Base-by-base conservation (phyloP, 1,284 basidiomycete genomes). In the Irpex sp. region DNA sequence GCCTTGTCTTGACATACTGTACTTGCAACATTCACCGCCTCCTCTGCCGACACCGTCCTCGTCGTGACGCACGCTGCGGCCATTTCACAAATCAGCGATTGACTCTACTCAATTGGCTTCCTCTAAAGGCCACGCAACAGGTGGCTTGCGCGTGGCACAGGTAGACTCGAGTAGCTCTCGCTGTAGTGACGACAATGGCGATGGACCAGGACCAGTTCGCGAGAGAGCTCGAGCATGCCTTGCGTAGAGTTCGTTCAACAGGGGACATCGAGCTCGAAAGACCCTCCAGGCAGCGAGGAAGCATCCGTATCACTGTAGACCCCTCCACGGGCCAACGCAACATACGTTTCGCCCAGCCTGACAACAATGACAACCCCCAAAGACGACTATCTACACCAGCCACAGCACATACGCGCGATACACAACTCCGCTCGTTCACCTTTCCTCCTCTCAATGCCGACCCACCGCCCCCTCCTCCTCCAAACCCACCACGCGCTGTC, bases 191-290 rank as follows among this genome's bases (percentile, higher is more conserved):
- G n/a, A n/a, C n/a, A 59, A 17, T 36, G 11, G 54, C 49, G 59
- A 69, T 57, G 66, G 40, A 48, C 15, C 34, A 38, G 17, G 58
- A 60, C 37, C 47, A 26, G 13, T 59, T 52, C 31, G 17, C 49
- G 31, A 15, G 19, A 9, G 60, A 64, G 8, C 37, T 57, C 38
- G 60, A 68, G 19, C 44, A 64, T 34, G 54, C 58, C 11, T 38
- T 71, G 49, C 64, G 70, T 40, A 62, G 70, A 37, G 63, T 65
- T 8, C 67, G 67, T 36, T 71, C 70, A 2, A 67, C 65, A 17
- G 67, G 68, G 11, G 67, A 71, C 59, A 58, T 71, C 17, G 61
- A 58, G 11, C 17, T 55, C 9, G 54, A 55, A n/a, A 21, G 54
- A 26, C 19, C 34, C 9, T 36, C 64, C 58, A 63, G 54, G 19